Evolutionary conservation across 805 yeast genomes (phyloP), one percentile per base, ranked within the genome.

Genomic region (Candida multigemmis): DNA sequence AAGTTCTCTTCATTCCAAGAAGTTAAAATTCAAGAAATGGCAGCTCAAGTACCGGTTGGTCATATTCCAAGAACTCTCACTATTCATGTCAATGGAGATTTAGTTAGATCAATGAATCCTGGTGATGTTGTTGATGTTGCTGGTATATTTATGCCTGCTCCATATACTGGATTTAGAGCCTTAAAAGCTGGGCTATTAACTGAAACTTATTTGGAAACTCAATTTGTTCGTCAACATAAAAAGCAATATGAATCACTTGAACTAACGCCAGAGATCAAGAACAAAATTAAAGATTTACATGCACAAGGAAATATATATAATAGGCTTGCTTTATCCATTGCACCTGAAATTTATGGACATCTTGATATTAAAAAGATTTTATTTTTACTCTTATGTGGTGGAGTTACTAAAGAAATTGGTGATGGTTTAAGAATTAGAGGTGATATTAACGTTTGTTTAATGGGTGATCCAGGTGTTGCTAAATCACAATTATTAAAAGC

Each of bases 391-490:
- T 65, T 91, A 23, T 85, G 91, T 38, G 96, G 98, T 27, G 98
- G 98, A 46, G 96, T 87, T 23, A 82, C 94, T 25, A 91, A 91
- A 51, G 83, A 77, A 45, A 75, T 89, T 42, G 94, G 94, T 23
- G 98, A 91, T 57, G 99, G 99, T 39, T 76, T 91, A 84, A 76
- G 80, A 46, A 91, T 91, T 45, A 77, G 99, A 64, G 98, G 98
- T 45, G 98, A 91, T 51, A 83, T 91, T 41, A 91, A 91, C 48
- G 72, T 91, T 30, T 80, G 96, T 60, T 67, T 91, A 27, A 89
- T 91, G 96, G 98, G 98, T 43, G 98, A 91, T 49, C 98, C 98
- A 22, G 98, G 98, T 66, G 98, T 91, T 29, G 98, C 98, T 46
- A 91, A 91, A 57, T 91, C 97, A 3, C 98, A 91, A 67, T 64